Percentiles rank a stretch among this genome's conserved stretches.
Conservation (phyloP, 257 asterid genomes). For the Primulina tabacum region DNA sequence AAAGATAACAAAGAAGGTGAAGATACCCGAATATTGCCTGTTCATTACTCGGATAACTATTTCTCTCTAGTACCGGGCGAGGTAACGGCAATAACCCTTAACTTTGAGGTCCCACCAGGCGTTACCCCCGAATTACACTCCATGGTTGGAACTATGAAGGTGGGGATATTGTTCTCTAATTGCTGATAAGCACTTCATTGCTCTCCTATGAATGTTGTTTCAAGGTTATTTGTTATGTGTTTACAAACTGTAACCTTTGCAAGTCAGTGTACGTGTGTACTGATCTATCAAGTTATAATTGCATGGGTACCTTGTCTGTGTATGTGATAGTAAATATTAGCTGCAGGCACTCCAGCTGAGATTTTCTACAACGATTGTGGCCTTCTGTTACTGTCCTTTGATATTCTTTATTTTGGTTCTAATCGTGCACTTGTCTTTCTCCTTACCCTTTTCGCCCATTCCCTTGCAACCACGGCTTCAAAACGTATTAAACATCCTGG, state of each 20-base stretch:
- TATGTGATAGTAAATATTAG: background rate
- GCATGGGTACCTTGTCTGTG: background rate
- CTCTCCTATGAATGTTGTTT: slow-evolving; percentile 18
- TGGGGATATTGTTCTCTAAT: slow-evolving; percentile 38
- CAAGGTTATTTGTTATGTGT: background rate
- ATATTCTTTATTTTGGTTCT: background rate
- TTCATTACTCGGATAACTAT: slow-evolving; percentile 91
- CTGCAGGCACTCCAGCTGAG: background rate
- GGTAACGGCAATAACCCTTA: slow-evolving; percentile 53
- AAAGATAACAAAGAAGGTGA: slow-evolving; percentile 39
- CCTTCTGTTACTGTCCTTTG: background rate
- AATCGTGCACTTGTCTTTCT: too few relatives aligned
- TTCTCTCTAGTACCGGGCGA: slow-evolving; percentile 95
- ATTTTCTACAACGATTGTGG: background rate
- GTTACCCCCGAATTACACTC: slow-evolving; percentile 45
- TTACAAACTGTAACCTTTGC: too few relatives aligned
- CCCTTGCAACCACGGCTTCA: too few relatives aligned
- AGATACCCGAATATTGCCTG: slow-evolving; percentile 81
- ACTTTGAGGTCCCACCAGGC: slow-evolving; percentile 69
- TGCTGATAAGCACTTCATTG: slow-evolving; percentile 6
- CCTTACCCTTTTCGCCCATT: too few relatives aligned
- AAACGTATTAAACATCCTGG: too few relatives aligned
- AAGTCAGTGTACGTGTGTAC: too few relatives aligned
- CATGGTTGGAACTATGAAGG: slow-evolving; percentile 68
- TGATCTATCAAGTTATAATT: background rate